Conservation (phyloP, 495 filamentous ascomycete genomes). For the Neurospora terricola region DNA sequence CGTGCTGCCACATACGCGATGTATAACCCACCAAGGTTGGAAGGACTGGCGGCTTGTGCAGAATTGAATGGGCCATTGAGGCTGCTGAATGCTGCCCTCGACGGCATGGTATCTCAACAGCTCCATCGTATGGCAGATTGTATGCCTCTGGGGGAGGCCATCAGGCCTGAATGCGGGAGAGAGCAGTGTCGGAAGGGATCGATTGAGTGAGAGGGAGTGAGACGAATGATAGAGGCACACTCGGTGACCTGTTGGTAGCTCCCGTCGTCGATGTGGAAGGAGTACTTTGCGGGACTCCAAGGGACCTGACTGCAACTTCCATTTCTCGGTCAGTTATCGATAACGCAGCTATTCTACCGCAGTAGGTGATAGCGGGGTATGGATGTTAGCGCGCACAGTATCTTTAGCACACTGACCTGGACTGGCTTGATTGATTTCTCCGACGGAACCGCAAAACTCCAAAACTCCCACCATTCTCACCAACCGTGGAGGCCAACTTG, state of each 20-base stretch:
- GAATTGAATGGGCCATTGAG: neutral
- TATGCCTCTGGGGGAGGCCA: neutral
- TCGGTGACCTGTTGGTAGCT: neutral
- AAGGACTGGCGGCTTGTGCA: neutral
- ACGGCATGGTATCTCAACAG: neutral
- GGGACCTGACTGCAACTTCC: neutral
- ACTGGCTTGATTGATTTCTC: neutral
- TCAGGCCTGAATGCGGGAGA: neutral
- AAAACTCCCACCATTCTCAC: neutral
- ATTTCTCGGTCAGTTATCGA: neutral
- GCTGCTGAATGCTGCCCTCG: neutral
- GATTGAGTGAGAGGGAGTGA: neutral
- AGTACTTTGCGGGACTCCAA: neutral
- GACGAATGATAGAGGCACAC: neutral
- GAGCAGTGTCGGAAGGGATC: neutral
- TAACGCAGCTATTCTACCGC: neutral
- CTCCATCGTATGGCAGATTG: neutral
- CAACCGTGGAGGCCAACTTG: neutral
- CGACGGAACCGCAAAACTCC: neutral
- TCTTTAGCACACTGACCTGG: neutral
- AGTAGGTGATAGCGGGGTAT: neutral
- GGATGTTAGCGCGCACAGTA: neutral
- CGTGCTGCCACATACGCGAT: neutral
- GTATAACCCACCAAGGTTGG: neutral
- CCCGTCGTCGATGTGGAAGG: neutral